Evolutionary conservation across 176 grass and related monocot species (phyloP).

Genomic region (Phragmites australis): DNA sequence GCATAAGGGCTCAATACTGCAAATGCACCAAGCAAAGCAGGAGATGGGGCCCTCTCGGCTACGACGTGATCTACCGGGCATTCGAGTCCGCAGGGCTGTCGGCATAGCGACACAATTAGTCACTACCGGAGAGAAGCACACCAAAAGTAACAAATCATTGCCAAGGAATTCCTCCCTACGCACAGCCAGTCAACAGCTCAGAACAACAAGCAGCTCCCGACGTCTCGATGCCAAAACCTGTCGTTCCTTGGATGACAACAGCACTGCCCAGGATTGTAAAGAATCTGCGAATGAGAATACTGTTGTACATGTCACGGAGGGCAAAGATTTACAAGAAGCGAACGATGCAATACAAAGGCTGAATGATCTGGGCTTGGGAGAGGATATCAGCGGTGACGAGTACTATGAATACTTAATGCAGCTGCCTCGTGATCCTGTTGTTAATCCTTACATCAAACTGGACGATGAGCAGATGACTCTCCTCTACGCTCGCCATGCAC

Average conservation of each 20-base stretch:
- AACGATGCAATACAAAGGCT: neutral
- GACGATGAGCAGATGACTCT: neutral
- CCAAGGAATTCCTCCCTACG: no score
- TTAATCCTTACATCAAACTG: neutral
- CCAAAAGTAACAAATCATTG: no score
- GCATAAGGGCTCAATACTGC: no score
- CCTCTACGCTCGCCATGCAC: neutral
- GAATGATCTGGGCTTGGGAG: conserved; percentile 16
- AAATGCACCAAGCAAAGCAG: no score
- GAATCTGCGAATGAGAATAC: neutral
- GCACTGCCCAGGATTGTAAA: neutral
- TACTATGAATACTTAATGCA: neutral
- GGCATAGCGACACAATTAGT: no score
- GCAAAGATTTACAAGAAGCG: neutral
- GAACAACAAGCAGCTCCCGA: neutral
- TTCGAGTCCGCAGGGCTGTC: no score
- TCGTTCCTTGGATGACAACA: neutral
- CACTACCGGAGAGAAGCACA: no score
- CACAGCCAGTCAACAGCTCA: no score
- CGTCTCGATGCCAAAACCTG: neutral
- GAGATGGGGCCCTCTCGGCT: no score
- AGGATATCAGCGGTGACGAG: neutral
- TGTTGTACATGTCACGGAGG: neutral
- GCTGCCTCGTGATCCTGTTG: neutral
- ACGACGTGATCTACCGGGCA: no score